Evolutionary conservation across 2,329 filamentous ascomycete species (phyloP).

Genomic region (Fusarium longipes): DNA sequence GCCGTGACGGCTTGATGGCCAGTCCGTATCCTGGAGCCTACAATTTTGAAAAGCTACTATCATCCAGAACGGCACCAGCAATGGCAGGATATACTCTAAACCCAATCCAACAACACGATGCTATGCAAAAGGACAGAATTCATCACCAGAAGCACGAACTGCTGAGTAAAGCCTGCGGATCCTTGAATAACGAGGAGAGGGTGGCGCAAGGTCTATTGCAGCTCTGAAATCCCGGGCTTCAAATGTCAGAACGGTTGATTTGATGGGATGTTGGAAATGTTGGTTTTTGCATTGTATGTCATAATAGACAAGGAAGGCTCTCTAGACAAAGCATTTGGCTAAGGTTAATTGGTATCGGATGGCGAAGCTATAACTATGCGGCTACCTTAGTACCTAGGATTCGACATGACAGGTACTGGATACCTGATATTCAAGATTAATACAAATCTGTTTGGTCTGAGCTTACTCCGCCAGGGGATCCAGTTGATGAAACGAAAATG

Average conservation of each 20-base stretch:
- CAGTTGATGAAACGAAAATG: slow-evolving; percentile 3
- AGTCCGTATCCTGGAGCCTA: slow-evolving; percentile 56
- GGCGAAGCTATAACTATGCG: slow-evolving; percentile 1
- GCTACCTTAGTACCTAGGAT: not conserved
- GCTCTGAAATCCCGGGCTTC: slow-evolving; percentile 2
- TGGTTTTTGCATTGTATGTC: not conserved
- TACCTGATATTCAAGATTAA: slow-evolving; percentile 21
- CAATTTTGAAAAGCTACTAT: slow-evolving; percentile 60
- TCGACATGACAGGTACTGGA: slow-evolving; percentile 4
- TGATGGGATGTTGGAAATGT: not conserved
- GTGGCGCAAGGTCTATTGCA: slow-evolving; percentile 55
- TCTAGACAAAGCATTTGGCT: not conserved
- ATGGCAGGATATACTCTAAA: slow-evolving; percentile 53
- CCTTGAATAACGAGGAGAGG: slow-evolving; percentile 52
- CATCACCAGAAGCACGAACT: slow-evolving; percentile 58
- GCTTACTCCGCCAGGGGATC: slow-evolving; percentile 4
- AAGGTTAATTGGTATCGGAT: not conserved
- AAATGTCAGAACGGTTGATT: not conserved
- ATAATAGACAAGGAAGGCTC: not conserved
- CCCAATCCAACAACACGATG: slow-evolving; percentile 61
- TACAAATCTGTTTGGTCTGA: slow-evolving; percentile 6
- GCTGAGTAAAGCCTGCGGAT: slow-evolving; percentile 54
- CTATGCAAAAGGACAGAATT: slow-evolving; percentile 58
- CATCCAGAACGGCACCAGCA: slow-evolving; percentile 52
- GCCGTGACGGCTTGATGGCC: slow-evolving; percentile 62